Evolutionary conservation across 441 rosid species (phyloP), one percentile per base, ranked within the genome.

Genomic region (Rhodomyrtus psidioides): DNA sequence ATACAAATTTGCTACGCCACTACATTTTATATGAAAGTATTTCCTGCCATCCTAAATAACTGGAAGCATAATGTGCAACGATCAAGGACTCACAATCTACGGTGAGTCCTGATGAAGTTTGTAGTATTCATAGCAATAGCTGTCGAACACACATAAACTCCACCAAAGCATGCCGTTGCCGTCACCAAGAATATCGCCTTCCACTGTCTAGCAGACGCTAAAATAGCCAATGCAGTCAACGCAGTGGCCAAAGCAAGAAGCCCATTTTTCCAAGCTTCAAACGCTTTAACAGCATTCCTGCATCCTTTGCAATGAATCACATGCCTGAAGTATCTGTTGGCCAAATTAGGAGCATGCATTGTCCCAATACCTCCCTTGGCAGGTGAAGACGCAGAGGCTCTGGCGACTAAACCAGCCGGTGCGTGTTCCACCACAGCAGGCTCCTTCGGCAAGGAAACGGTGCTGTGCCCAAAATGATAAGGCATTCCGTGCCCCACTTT

Each of bases 401-500:
- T 92, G 0, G 99, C 99, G 79, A 95, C 83, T 58, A 96, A 90
- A 7, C 99, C 98, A 0, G 98, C 99, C 0, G 98, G 99, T 9
- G 99, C 98, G 17, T 97, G 99, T 62, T 96, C 98, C 34, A 96
- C 95, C 7, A 94, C 96, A 0, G 98, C 98, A 86, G 96, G 96
- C 58, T 88, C 83, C 89, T 90, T 60, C 1, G 99, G 99, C 82
- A 91, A 92, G 83, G 93, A 93, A 76, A 97, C 90, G 15, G 98
- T 93, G 93, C 82, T 90, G 92, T 97, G 95, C 23, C 98, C 98
- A n/a, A 97, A 94, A 92, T 96, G 92, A 79, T 97, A 97, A 81
- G 99, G 99, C 99, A 97, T 97, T 83, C 99, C 99, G 12, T 95
- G 99, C 81, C 99, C 98, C 65, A 94, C 97, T 91, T 92, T 96